Evolutionary conservation across 1,139 yeast species (phyloP), one percentile per base, ranked within the genome.

Genomic region (Protomyces inundatus): DNA sequence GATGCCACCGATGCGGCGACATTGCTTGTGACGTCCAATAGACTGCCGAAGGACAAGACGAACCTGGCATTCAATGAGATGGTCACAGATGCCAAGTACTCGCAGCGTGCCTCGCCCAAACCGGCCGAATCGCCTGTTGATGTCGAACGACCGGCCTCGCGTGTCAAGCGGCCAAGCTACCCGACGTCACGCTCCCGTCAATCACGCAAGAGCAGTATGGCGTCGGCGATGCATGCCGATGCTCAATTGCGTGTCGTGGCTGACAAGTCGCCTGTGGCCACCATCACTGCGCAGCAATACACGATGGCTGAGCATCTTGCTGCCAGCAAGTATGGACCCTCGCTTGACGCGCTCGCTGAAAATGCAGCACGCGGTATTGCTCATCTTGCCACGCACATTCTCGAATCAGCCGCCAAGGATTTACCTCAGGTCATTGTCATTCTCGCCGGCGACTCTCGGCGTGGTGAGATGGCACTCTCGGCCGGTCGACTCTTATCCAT

Each of bases 401-500:
- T 42, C 9, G 48, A 16, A 16, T 30, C n/a, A 10, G 23, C 32
- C 30, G 23, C 32, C 5, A 32, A n/a, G 12, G 52, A 6, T 6
- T 16, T n/a, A 10, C 40, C 39, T 39, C 34, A n/a, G 14, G 14
- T 32, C 23, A 12, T 32, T 6, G 52, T 55, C 23, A 10, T 55
- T 30, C 5, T 55, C 36, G 59, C 34, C 7, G 59, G 59, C 7
- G 52, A 55, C 14, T 37, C 50, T 9, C 59, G 52, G 4, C 50
- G 54, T 12, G 59, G 59, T 7, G 40, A 35, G 4, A 35, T 46
- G n/a, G 59, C 59, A 5, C 23, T 40, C 14, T 37, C 53, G 6
- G 50, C 59, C 3, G 59, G 59, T 34, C 50, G 59, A 55, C 53
- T 46, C n/a, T n/a, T 55, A 1, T 55, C 54, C n/a, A 55, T 35